A percentile compares a stretch with the other conserved stretches of the same genome.
These are phyloP conservation scores for Pseudocercospora fuligena DNA, from an alignment of 2,329 filamentous ascomycete genomes.

Conservation along the genomic window DNA sequence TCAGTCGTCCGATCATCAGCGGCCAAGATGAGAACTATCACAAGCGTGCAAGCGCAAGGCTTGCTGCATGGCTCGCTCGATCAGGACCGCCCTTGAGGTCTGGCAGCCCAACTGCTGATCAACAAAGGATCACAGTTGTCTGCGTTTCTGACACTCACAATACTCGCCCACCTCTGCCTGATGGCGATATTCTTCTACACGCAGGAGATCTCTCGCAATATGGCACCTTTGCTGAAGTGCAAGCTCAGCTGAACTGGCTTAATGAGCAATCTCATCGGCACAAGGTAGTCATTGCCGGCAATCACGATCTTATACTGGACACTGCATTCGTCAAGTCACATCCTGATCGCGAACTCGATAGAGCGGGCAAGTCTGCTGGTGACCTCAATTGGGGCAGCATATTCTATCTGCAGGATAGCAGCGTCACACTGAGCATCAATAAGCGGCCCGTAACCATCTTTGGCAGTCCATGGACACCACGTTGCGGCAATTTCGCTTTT, in stretches of 20 bases:
- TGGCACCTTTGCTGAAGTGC: conserved; percentile 28
- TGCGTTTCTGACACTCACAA: conserved; percentile 39
- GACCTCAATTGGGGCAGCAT: conserved; percentile 42
- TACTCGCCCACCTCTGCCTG: conserved; percentile 21
- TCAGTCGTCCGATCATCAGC: neutral
- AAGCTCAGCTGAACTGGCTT: conserved; percentile 30
- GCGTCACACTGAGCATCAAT: conserved; percentile 52
- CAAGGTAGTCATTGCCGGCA: conserved; percentile 36
- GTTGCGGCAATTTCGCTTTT: conserved; percentile 63
- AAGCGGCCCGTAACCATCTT: conserved; percentile 70
- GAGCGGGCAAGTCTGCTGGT: conserved; percentile 14
- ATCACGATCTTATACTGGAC: conserved; percentile 30
- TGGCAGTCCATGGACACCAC: conserved; percentile 70
- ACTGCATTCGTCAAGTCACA: conserved; percentile 3
- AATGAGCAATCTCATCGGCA: conserved; percentile 25
- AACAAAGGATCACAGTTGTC: conserved; percentile 18
- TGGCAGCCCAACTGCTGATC: no score
- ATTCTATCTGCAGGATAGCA: conserved; percentile 42
- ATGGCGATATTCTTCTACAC: conserved; percentile 34
- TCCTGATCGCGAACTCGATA: conserved; percentile 20
- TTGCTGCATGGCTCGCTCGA: neutral
- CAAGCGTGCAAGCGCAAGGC: neutral
- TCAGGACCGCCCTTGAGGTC: neutral
- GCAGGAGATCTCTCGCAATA: conserved; percentile 32
- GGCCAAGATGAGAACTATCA: neutral